A percentile compares a stretch with the other conserved stretches of the same genome.
phyloP scores from a whole-genome alignment of 129 eudicot genomes.

The Arctium minus region DNA sequence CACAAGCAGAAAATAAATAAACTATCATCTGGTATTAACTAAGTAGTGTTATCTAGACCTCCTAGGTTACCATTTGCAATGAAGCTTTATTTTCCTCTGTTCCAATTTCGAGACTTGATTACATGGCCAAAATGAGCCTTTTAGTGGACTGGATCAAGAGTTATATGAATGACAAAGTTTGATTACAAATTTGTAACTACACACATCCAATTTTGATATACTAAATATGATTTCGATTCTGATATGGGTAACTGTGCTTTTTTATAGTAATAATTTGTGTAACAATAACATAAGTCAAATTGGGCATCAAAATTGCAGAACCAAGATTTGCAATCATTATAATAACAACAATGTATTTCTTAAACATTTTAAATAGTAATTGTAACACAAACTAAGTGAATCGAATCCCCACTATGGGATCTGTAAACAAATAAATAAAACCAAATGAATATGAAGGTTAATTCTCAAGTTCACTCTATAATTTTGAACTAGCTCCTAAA shows the following conservation, averaged over 20 bases:
- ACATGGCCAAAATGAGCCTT: background rate
- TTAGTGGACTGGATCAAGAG: background rate
- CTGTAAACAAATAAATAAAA: background rate
- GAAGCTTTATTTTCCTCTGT: background rate
- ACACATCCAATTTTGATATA: background rate
- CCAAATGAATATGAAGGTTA: background rate
- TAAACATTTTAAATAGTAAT: too few relatives aligned
- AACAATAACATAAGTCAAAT: background rate
- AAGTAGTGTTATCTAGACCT: background rate
- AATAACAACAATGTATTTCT: too few relatives aligned
- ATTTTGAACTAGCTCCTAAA: background rate
- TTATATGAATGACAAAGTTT: too few relatives aligned
- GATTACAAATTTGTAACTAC: too few relatives aligned
- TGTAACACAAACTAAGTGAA: background rate
- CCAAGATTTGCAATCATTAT: background rate
- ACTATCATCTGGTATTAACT: background rate
- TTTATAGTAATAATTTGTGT: background rate
- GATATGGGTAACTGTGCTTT: background rate
- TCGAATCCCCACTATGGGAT: background rate
- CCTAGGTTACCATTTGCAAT: background rate
- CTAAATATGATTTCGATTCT: background rate
- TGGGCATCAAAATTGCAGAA: background rate
- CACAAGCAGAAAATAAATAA: background rate
- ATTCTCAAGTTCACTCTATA: background rate
- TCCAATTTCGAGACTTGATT: background rate